A percentile compares a stretch with the other conserved stretches of the same genome.
Evolutionary conservation across 2,329 filamentous ascomycete species (phyloP).

Genomic region (Verruconis gallopava): DNA sequence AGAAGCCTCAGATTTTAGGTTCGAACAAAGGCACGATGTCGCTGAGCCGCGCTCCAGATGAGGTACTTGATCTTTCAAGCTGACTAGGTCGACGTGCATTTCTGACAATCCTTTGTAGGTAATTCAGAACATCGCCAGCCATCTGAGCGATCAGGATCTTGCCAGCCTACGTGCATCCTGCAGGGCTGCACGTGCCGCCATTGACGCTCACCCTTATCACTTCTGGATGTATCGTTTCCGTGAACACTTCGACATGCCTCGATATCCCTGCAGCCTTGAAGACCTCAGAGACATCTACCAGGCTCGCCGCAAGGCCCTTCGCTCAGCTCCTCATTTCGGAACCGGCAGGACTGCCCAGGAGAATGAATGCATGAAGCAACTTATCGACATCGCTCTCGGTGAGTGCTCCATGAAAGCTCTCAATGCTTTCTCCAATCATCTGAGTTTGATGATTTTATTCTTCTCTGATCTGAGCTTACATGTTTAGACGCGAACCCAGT

Average conservation of each 20-base stretch:
- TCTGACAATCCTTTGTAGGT: constrained; percentile 26
- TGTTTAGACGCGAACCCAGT: background rate
- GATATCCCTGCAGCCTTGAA: constrained; percentile 13
- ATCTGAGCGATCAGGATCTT: constrained; percentile 33
- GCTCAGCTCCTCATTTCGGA: constrained; percentile 17
- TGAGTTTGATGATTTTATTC: too few relatives aligned
- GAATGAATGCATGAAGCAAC: constrained; percentile 10
- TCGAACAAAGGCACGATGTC: constrained; percentile 24
- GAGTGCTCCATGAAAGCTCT: background rate
- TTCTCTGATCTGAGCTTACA: too few relatives aligned
- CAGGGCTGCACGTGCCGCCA: constrained; percentile 23
- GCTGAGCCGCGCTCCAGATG: too few relatives aligned
- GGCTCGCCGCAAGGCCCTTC: constrained; percentile 16
- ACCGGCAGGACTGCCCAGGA: constrained; percentile 19
- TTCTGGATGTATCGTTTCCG: constrained; percentile 37
- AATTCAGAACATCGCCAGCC: constrained; percentile 26
- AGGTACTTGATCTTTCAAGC: background rate
- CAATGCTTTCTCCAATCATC: too few relatives aligned
- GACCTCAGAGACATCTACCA: constrained; percentile 27
- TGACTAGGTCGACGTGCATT: too few relatives aligned
- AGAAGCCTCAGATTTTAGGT: constrained; percentile 11
- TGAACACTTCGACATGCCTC: constrained; percentile 26
- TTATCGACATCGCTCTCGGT: constrained; percentile 5
- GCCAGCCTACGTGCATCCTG: constrained; percentile 29
- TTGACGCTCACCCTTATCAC: constrained; percentile 26